Conservation (phyloP, 2,329 filamentous ascomycete species). For the Ceratocystis ficicola region DNA sequence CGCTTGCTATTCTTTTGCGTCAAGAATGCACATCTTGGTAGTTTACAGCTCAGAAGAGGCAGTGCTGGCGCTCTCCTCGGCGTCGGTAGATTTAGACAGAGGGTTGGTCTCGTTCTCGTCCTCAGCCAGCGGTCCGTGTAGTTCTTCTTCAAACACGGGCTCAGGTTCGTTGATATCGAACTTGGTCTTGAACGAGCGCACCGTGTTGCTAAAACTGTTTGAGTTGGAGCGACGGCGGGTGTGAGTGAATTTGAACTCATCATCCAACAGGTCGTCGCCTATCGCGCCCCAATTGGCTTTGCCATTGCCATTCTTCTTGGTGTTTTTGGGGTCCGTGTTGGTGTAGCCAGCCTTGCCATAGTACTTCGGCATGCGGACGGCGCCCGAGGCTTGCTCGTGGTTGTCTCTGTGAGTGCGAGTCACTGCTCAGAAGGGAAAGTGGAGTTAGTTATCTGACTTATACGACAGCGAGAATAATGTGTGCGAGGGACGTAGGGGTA, state of each 20-base stretch:
- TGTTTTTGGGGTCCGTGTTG: constrained; percentile 71
- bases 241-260: constrained; percentile 72
- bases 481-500: no score
- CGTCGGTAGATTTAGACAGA: constrained; percentile 41
- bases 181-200: constrained; percentile 85
- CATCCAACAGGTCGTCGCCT: constrained; percentile 74
- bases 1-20: constrained; percentile 2
- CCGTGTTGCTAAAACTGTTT: constrained; percentile 56
- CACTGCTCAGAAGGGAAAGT: constrained; percentile 45
- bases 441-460: constrained; percentile 24
- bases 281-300: constrained; percentile 86
- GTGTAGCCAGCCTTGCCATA: constrained; percentile 78
- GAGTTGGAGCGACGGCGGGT: constrained; percentile 87
- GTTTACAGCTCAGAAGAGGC: constrained; percentile 27
- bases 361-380: constrained; percentile 82
- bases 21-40: background rate
- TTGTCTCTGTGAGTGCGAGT: constrained; percentile 79
- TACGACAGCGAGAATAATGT: constrained; percentile 13
- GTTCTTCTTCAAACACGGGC: constrained; percentile 78
- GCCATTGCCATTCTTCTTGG: constrained; percentile 86
- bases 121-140: constrained; percentile 56
- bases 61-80: constrained; percentile 49
- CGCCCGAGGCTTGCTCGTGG: constrained; percentile 61
- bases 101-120: constrained; percentile 36
- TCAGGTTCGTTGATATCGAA: constrained; percentile 85